A percentile compares a stretch with the other conserved stretches of the same genome.
phyloP scores from a whole-genome alignment of 2,329 filamentous ascomycete species.

The Dothistroma septosporum region DNA sequence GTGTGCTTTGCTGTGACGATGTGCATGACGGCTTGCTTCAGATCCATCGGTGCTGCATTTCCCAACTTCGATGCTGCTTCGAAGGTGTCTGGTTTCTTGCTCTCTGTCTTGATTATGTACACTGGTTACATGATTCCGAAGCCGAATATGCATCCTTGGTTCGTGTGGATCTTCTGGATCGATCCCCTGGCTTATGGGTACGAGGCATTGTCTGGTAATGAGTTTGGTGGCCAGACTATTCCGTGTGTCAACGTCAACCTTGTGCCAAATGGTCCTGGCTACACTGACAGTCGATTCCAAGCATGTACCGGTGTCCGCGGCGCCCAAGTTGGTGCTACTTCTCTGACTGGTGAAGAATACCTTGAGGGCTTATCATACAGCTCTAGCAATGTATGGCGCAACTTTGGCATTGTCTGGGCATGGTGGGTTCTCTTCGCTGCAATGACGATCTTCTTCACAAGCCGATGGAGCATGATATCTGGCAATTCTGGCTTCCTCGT shows the following conservation, averaged over 20 bases:
- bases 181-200: constrained; percentile 39
- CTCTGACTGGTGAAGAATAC: constrained; percentile 59
- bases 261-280: constrained; percentile 36
- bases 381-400: constrained; percentile 46
- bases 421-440: constrained; percentile 59
- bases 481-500: constrained; percentile 43
- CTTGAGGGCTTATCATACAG: constrained; percentile 51
- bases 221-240: constrained; percentile 57
- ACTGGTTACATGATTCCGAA: constrained; percentile 34
- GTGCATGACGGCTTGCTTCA: constrained; percentile 45
- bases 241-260: constrained; percentile 50
- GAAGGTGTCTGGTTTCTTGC: constrained; percentile 30
- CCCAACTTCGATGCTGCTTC: constrained; percentile 32
- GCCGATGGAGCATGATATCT: constrained; percentile 50
- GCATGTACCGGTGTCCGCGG: constrained; percentile 50
- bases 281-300: constrained; percentile 35
- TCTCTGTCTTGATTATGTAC: constrained; percentile 32
- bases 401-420: constrained; percentile 64
- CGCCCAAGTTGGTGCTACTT: constrained; percentile 51
- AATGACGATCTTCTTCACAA: constrained; percentile 57
- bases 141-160: constrained; percentile 46
- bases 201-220: constrained; percentile 62
- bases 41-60: constrained; percentile 38
- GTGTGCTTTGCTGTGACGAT: constrained; percentile 47
- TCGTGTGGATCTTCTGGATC: constrained; percentile 57